phyloP scores from a whole-genome alignment of 1,284 basidiomycete genomes.

The Exsudoporus floridanus region DNA sequence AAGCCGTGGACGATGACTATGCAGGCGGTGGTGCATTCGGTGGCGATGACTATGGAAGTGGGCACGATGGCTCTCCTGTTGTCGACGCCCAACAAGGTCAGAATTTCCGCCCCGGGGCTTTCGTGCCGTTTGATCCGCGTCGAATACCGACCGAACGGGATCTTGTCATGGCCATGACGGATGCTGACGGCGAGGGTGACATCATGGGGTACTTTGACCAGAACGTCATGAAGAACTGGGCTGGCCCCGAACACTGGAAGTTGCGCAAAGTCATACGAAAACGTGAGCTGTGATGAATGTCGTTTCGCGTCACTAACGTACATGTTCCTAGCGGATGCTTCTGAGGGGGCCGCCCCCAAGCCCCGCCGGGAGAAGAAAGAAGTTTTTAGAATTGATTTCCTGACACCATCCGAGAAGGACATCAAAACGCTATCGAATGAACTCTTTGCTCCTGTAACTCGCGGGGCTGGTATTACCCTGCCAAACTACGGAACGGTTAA shows the following conservation, averaged over 20 bases:
- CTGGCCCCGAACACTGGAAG: conserved; percentile 99
- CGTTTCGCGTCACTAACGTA: conserved; percentile 3
- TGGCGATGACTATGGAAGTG: conserved; percentile 48
- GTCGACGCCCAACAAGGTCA: conserved; percentile 40
- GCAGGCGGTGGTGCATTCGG: conserved; percentile 44
- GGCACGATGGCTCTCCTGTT: conserved; percentile 41
- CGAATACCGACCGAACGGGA: conserved; percentile 70
- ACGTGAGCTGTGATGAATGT: conserved; percentile 47
- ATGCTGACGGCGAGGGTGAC: conserved; percentile 56
- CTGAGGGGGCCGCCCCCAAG: conserved; percentile 50
- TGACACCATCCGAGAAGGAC: conserved; percentile 58
- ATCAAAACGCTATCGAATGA: conserved; percentile 75
- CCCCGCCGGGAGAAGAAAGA: conserved; percentile 78
- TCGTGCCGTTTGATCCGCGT: conserved; percentile 80
- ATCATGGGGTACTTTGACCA: conserved; percentile 96
- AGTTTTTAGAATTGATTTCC: conserved; percentile 87
- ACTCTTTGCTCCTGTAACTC: conserved; percentile 76
- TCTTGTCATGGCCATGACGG: conserved; percentile 82
- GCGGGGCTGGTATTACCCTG: conserved; percentile 66
- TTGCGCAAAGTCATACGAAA: conserved; percentile 72
- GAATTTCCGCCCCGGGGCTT: conserved; percentile 46
- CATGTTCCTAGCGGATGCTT: conserved; percentile 45
- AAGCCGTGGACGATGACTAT: conserved; percentile 61
- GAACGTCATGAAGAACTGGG: conserved; percentile 92
- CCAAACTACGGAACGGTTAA: conserved; percentile 46